Evolutionary conservation across 805 yeast species (phyloP).

Genomic region (Blastobotrys parvus): DNA sequence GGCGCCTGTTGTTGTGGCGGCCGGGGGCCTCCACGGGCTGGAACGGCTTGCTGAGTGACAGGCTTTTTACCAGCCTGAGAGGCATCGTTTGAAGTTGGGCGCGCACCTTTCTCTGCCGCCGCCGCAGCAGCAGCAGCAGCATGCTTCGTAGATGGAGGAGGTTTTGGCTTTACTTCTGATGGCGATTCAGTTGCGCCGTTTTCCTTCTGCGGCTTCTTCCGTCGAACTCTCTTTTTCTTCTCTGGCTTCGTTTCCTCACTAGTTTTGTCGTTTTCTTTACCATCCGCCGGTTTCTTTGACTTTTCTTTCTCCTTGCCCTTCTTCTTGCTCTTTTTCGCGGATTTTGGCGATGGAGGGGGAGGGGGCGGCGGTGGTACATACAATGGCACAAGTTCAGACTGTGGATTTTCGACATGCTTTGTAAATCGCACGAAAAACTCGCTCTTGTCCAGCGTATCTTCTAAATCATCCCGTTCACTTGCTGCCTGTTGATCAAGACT

Average conservation of each 20-base stretch:
- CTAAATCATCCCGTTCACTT: constrained; percentile 13
- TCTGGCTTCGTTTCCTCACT: constrained; percentile 2
- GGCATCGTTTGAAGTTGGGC: too few relatives aligned
- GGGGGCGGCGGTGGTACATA: constrained; percentile 20
- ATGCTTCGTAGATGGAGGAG: too few relatives aligned
- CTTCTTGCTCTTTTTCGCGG: constrained; percentile 6
- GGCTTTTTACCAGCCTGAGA: too few relatives aligned
- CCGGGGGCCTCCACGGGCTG: too few relatives aligned
- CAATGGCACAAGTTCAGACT: not conserved
- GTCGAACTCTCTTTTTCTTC: not conserved
- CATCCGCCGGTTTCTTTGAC: constrained; percentile 6
- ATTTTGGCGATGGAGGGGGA: constrained; percentile 9
- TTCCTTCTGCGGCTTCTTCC: not conserved
- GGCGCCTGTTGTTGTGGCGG: too few relatives aligned
- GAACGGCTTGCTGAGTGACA: too few relatives aligned
- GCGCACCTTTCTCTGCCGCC: too few relatives aligned
- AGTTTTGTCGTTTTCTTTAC: constrained; percentile 2
- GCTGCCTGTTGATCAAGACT: constrained; percentile 7
- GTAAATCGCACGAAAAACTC: constrained; percentile 26
- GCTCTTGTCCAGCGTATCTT: constrained; percentile 29
- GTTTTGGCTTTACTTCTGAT: not conserved
- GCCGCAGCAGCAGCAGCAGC: too few relatives aligned
- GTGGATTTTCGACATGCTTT: constrained; percentile 20
- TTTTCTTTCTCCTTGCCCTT: constrained; percentile 9
- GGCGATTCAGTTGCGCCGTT: not conserved